These are phyloP conservation scores for Eimeria praecox DNA, from an alignment of 169 alveolate genomes.

Conservation along the genomic window DNA sequence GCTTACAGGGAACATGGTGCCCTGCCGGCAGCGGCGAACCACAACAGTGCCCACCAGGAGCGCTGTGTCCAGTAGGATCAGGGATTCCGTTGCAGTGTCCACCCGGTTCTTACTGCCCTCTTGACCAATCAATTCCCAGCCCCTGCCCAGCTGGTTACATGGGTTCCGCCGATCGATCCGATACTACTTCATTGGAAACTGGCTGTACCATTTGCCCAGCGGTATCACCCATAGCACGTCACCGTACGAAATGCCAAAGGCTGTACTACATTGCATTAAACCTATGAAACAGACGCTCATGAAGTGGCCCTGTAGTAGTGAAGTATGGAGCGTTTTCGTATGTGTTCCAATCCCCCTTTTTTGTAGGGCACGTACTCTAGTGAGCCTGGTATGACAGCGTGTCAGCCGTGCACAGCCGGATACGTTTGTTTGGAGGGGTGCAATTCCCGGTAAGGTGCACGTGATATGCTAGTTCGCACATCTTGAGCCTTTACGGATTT, in stretches of 20 bases:
- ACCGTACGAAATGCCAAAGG: neutral
- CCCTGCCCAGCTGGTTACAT: constrained; percentile 75
- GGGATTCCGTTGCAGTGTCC: constrained; percentile 74
- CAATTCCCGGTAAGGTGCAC: constrained; percentile 40
- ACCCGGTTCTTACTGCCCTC: constrained; percentile 88
- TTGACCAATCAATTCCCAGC: constrained; percentile 49
- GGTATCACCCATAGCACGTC: constrained; percentile 19
- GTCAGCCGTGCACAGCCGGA: constrained; percentile 65
- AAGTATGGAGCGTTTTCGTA: neutral
- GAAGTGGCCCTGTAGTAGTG: neutral
- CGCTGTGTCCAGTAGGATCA: constrained; percentile 82
- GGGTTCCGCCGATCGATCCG: constrained; percentile 65
- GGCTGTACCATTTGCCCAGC: constrained; percentile 68
- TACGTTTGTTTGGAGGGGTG: constrained; percentile 76
- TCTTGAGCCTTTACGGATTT: neutral
- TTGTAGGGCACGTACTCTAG: constrained; percentile 62
- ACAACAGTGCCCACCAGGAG: constrained; percentile 87
- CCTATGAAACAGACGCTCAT: neutral
- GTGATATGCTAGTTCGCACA: neutral
- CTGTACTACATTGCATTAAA: neutral
- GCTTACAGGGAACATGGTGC: constrained; percentile 88
- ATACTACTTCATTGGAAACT: constrained; percentile 43
- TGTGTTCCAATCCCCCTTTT: neutral
- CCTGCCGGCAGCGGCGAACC: constrained; percentile 77
- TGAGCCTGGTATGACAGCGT: constrained; percentile 44